These are phyloP conservation scores for Podospora anserina DNA, from an alignment of 495 filamentous ascomycete genomes.

Conservation along the genomic window DNA sequence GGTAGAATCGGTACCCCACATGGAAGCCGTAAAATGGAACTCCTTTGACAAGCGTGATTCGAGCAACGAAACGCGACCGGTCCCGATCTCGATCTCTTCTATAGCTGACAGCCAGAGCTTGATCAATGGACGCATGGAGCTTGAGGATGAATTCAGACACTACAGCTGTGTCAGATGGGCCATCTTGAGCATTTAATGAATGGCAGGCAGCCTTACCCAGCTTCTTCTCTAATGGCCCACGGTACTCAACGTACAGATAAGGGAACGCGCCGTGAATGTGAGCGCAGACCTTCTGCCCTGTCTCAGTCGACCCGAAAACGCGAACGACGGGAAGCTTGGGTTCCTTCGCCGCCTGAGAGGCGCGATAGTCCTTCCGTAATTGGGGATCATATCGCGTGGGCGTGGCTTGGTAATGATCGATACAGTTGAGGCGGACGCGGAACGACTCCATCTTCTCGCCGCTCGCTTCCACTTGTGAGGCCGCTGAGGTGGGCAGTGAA, in stretches of 20 bases:
- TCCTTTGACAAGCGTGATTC: slow-evolving; percentile 88
- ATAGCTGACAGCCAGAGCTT: slow-evolving; percentile 77
- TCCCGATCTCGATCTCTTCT: slow-evolving; percentile 67
- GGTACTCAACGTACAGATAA: slow-evolving; percentile 88
- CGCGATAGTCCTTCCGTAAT: slow-evolving; percentile 56
- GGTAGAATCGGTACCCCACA: slow-evolving; percentile 85
- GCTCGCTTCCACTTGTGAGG: not conserved
- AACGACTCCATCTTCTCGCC: slow-evolving; percentile 58
- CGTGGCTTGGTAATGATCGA: slow-evolving; percentile 83
- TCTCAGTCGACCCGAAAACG: slow-evolving; percentile 90
- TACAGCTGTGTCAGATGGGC: slow-evolving; percentile 3
- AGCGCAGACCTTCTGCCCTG: slow-evolving; percentile 92
- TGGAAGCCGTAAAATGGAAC: slow-evolving; percentile 93
- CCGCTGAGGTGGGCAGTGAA: not conserved
- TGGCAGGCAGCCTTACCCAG: not conserved
- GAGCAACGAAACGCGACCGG: slow-evolving; percentile 72
- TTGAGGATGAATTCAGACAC: slow-evolving; percentile 63
- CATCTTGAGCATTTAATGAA: not conserved
- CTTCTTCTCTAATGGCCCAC: slow-evolving; percentile 56
- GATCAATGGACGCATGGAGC: slow-evolving; percentile 78
- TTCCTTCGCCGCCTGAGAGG: slow-evolving; percentile 51
- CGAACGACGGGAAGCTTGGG: slow-evolving; percentile 83
- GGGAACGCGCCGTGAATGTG: slow-evolving; percentile 96
- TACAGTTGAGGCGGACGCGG: slow-evolving; percentile 86
- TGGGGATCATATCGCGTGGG: slow-evolving; percentile 80